These are phyloP conservation scores for Yarrowia divulgata DNA, from an alignment of 805 yeast genomes.

Conservation along the genomic window DNA sequence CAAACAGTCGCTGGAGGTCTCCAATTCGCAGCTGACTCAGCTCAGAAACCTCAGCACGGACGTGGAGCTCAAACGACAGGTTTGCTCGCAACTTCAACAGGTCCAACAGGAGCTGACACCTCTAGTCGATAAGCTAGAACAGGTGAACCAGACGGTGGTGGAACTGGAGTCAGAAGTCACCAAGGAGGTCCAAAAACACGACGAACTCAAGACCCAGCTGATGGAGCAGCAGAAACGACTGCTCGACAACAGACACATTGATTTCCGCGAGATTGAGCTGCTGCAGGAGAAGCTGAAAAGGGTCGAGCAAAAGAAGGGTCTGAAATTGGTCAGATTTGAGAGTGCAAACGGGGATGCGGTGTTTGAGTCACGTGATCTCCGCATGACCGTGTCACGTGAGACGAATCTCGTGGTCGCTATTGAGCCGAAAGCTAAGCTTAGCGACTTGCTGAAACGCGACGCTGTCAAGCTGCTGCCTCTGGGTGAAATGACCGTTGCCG, in stretches of 20 bases:
- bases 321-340: conserved; percentile 7
- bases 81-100: neutral
- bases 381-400: conserved; percentile 2
- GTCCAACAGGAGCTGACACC: neutral
- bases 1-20: neutral
- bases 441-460: neutral
- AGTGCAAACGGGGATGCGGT: neutral
- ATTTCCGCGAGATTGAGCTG: conserved; percentile 17
- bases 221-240: conserved; percentile 12
- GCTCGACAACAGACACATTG: conserved; percentile 14
- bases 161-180: neutral
- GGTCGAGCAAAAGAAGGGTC: neutral
- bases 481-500: neutral
- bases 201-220: neutral
- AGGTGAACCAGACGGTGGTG: neutral
- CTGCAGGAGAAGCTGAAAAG: conserved; percentile 8
- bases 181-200: conserved; percentile 5
- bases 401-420: neutral
- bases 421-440: neutral
- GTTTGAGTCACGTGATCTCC: conserved; percentile 11
- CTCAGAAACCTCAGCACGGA: conserved; percentile 21
- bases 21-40: neutral
- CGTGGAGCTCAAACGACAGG: conserved; percentile 19
- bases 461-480: conserved; percentile 4
- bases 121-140: conserved; percentile 13